Base-by-base conservation (phyloP, 345 rosid genomes). In the Salix exigua region DNA sequence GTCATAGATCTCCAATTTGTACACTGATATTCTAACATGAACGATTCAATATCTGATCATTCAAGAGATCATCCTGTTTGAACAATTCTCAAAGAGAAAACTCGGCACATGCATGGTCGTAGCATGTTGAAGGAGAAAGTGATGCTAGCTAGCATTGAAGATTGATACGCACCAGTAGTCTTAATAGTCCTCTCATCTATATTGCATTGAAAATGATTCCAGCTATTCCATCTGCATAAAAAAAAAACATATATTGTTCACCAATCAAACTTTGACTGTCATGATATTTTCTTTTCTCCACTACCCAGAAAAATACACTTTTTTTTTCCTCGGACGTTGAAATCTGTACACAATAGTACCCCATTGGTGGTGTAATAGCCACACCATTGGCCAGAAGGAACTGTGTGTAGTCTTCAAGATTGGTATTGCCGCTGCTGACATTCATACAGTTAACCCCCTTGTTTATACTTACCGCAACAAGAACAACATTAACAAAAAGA, bases 321-420 rank as follows among this genome's bases (percentile, higher is more conserved):
- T 2, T 46, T 33, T 46, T 46, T 46, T 14, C 48, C 1, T 46
- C 17, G 50, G 50, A 46, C 14, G 4, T 46, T 46, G 50, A 46
- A 40, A 9, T 38, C 28, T 6, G 26, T 19, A 9, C 7, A 28
- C 30, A n/a, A 0, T 31, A n/a, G 12, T 77, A 85, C 89, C 91
- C 88, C 88, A 85, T 78, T 17, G 91, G 86, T 21, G 91, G 91
- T 14, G 91, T 86, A 1, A 76, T 84, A 72, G 83, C 87, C 48
- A 89, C 82, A 28, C 88, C 90, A 80, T 82, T 82, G 76, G 76
- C 81, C 1, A 83, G 85, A 46, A 89, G 89, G 77, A 86, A 80
- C 58, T 83, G 78, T 19, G 55, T 14, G 82, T 81, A 81, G 46
- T 48, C 74, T 58, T 66, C 62, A 33, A 53, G 35, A 62, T 55